Evolutionary conservation across 2,329 filamentous ascomycete genomes (phyloP).

Genomic region (Xylaria sp.): DNA sequence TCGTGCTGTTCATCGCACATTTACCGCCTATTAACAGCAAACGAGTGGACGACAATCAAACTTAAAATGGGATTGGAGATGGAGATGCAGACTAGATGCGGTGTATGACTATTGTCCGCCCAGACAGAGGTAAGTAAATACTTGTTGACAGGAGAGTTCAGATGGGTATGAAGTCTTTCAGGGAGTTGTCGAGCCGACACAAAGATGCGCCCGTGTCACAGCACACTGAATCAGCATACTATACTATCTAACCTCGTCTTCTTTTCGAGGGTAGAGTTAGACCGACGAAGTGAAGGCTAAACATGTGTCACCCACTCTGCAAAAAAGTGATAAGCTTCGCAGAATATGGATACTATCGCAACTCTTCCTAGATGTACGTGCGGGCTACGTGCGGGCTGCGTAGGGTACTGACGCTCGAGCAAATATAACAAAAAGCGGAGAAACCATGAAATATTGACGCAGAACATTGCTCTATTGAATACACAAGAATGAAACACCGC

Average conservation of each 20-base stretch:
- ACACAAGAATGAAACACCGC: constrained; percentile 34
- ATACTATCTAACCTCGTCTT: too few relatives aligned
- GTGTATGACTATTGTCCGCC: neutral
- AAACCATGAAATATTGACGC: constrained; percentile 24
- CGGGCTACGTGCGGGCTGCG: neutral
- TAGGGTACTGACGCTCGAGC: neutral
- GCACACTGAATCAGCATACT: too few relatives aligned
- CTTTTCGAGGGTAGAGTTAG: neutral
- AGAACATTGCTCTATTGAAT: constrained; percentile 37
- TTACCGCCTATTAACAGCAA: constrained; percentile 58
- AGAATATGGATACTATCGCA: neutral
- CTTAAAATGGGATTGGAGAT: neutral
- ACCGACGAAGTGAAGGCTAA: neutral
- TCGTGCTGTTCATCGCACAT: constrained; percentile 56
- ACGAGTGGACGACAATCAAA: constrained; percentile 51
- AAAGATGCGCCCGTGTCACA: neutral
- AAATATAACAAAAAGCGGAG: neutral
- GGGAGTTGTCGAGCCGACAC: neutral
- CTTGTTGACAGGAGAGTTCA: neutral
- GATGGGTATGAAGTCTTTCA: neutral
- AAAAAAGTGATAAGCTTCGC: neutral
- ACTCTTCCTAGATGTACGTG: neutral
- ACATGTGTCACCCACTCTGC: neutral
- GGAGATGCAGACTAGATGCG: neutral
- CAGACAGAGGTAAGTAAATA: neutral